Percentiles rank a stretch among this genome's conserved stretches.
Conservation (phyloP, 2,329 filamentous ascomycete species). For the Venturia effusa region DNA sequence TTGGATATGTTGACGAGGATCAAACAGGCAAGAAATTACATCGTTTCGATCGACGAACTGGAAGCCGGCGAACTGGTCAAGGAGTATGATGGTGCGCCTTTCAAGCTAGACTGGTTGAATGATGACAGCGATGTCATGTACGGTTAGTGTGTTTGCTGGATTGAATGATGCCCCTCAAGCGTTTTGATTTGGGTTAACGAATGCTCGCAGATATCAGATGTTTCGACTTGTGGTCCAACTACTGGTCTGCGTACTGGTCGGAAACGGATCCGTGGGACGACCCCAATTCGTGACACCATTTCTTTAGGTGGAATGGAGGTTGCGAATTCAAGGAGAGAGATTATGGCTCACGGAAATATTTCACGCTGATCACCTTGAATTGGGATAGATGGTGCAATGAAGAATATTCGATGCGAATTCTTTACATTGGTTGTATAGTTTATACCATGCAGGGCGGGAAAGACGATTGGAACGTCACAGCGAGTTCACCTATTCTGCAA, state of each 20-base stretch:
- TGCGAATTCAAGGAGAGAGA: not conserved
- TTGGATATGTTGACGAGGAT: not conserved
- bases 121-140: not conserved
- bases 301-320: not conserved
- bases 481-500: too few species aligned
- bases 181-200: not conserved
- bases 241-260: not conserved
- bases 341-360: not conserved
- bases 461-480: too few species aligned
- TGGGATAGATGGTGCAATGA: not conserved
- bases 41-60: conserved; percentile 1
- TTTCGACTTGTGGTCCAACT: not conserved
- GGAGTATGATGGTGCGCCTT: not conserved
- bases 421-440: too few species aligned
- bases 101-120: not conserved
- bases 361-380: not conserved
- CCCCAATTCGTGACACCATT: not conserved
- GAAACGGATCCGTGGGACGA: not conserved
- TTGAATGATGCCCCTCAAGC: not conserved
- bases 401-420: too few species aligned
- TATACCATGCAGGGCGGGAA: too few species aligned
- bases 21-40: not conserved
- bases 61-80: not conserved
- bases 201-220: not conserved
- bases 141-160: not conserved